Conservation (phyloP, 768 basidiomycete genomes). For the Hydnum rufescens region DNA sequence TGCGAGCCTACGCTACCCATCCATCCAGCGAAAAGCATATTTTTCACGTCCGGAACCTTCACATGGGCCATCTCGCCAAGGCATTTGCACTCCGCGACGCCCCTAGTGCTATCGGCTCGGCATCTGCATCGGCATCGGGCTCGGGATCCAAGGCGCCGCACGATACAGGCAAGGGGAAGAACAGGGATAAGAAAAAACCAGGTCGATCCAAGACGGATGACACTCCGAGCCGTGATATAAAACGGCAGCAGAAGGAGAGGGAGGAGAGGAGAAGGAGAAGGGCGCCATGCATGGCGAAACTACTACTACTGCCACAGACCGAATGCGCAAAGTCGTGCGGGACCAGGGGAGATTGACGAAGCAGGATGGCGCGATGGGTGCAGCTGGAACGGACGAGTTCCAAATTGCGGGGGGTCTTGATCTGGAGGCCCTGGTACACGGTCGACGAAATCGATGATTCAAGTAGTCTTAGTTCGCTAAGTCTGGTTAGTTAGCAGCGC, state of each 20-base stretch:
- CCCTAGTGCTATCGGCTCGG: conserved; percentile 25
- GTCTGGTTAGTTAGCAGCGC: no score
- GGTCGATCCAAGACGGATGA: no score
- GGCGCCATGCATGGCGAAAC: neutral
- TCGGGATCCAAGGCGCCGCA: conserved; percentile 5
- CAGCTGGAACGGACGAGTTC: conserved; percentile 45
- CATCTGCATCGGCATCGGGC: neutral
- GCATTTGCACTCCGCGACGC: conserved; percentile 81
- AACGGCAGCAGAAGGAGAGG: conserved; percentile 10
- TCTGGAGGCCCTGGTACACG: neutral
- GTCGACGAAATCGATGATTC: neutral
- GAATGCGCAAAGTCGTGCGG: conserved; percentile 76
- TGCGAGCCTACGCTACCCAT: conserved; percentile 94
- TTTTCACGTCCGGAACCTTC: conserved; percentile 86
- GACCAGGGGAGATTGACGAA: conserved; percentile 64
- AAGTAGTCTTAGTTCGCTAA: no score
- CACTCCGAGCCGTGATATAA: no score
- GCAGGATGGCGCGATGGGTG: conserved; percentile 56
- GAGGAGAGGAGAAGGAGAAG: neutral
- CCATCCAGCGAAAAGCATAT: conserved; percentile 89
- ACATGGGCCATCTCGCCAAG: conserved; percentile 87
- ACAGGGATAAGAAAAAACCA: no score
- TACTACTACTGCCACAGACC: conserved; percentile 34
- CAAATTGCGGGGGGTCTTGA: conserved; percentile 28
- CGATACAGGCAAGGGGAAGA: conserved; percentile 11